A percentile compares a stretch with the other conserved stretches of the same genome.
phyloP scores from a whole-genome alignment of 306 rosid species.

The Prunus mongolica region DNA sequence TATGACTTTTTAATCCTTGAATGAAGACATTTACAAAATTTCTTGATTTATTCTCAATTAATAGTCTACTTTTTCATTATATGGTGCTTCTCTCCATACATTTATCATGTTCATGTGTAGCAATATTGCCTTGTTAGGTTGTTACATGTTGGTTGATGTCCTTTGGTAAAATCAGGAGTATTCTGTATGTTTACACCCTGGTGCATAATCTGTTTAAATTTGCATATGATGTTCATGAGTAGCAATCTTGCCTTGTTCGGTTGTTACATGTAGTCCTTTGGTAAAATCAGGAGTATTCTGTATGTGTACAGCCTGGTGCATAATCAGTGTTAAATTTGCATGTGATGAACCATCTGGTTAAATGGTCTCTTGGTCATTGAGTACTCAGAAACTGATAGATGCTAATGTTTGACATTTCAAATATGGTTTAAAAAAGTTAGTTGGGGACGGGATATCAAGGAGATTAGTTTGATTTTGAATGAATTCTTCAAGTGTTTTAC shows the following conservation, averaged over 20 bases:
- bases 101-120: neutral
- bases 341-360: constrained; percentile 1
- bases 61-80: neutral
- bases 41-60: neutral
- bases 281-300: neutral
- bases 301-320: neutral
- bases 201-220: neutral
- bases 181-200: neutral
- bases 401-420: neutral
- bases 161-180: neutral
- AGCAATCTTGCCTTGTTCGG: neutral
- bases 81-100: neutral
- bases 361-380: neutral
- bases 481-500: neutral
- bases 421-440: neutral
- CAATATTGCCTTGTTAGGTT: neutral
- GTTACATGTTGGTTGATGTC: neutral
- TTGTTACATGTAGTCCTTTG: neutral
- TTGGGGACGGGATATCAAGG: neutral
- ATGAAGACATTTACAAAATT: neutral
- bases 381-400: neutral
- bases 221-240: neutral
- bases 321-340: neutral
- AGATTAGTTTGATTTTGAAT: neutral
- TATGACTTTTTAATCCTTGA: neutral